Conservation (phyloP, 2,329 filamentous ascomycete species). For the Aaosphaeria pasadenensis region DNA sequence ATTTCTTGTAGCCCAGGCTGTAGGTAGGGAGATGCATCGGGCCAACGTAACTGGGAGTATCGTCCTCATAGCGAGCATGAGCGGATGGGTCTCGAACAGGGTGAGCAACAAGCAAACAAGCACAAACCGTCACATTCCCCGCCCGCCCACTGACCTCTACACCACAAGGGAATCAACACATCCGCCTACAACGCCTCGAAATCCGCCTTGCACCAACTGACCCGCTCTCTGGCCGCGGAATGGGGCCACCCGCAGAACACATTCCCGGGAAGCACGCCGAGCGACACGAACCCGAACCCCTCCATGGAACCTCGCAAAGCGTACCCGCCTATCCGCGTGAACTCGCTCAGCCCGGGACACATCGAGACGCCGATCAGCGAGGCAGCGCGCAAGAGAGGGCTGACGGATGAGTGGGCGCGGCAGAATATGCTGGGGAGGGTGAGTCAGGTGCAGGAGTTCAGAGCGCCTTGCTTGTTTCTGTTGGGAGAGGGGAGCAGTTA, state of each 20-base stretch:
- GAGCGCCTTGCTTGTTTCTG: slow-evolving; percentile 27
- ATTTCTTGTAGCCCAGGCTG: slow-evolving; percentile 31
- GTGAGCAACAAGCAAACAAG: slow-evolving; percentile 4
- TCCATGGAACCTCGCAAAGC: slow-evolving; percentile 6
- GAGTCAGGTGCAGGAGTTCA: slow-evolving; percentile 26
- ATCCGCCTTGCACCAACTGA: slow-evolving; percentile 52
- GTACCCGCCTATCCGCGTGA: slow-evolving; percentile 48
- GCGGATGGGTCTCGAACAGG: slow-evolving; percentile 31
- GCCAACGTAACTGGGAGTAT: slow-evolving; percentile 31
- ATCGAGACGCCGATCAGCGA: slow-evolving; percentile 46
- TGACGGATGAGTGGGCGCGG: slow-evolving; percentile 26
- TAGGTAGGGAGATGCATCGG: slow-evolving; percentile 30
- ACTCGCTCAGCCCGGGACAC: slow-evolving; percentile 53
- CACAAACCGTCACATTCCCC: background rate
- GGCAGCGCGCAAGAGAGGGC: slow-evolving; percentile 25
- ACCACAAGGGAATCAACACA: slow-evolving; percentile 35
- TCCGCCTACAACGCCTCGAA: slow-evolving; percentile 55
- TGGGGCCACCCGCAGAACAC: slow-evolving; percentile 35
- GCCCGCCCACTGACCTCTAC: background rate
- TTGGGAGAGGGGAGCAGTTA: slow-evolving; percentile 54
- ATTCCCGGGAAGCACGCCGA: slow-evolving; percentile 29
- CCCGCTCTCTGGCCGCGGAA: slow-evolving; percentile 49
- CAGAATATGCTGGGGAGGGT: slow-evolving; percentile 36
- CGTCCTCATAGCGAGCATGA: slow-evolving; percentile 39
- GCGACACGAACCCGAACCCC: slow-evolving; percentile 15